Percentiles rank a stretch among this genome's conserved stretches.
These are phyloP conservation scores for Blastobotrys niveus DNA, from an alignment of 1,139 yeast genomes.

Conservation along the genomic window DNA sequence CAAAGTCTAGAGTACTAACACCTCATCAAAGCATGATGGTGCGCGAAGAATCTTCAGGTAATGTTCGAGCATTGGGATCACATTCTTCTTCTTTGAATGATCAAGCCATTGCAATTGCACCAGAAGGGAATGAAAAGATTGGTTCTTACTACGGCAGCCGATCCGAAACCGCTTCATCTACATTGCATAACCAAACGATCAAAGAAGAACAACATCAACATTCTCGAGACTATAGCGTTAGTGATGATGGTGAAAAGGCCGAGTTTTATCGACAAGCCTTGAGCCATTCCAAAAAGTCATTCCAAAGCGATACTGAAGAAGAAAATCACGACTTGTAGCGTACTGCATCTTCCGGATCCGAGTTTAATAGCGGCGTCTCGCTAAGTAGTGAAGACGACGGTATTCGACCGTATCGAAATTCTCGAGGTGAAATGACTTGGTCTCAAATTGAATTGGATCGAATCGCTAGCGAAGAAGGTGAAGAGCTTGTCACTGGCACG, in stretches of 20 bases:
- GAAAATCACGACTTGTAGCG: constrained; percentile 9
- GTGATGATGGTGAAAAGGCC: constrained; percentile 1
- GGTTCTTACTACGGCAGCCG: constrained; percentile 1
- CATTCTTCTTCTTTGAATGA: constrained; percentile 23
- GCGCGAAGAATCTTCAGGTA: constrained; percentile 23
- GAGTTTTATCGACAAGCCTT: constrained; percentile 12
- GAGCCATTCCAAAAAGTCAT: constrained; percentile 12
- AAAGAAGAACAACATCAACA: constrained; percentile 3
- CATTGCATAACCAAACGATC: not conserved
- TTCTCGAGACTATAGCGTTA: not conserved
- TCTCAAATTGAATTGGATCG: constrained; percentile 21
- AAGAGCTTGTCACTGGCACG: constrained; percentile 6
- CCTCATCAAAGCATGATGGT: constrained; percentile 24
- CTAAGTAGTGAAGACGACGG: constrained; percentile 19
- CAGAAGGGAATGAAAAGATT: constrained; percentile 1
- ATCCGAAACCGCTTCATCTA: not conserved
- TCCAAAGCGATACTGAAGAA: constrained; percentile 14
- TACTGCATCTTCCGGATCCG: constrained; percentile 17
- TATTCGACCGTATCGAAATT: constrained; percentile 32
- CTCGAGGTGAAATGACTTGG: constrained; percentile 34
- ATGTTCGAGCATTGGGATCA: constrained; percentile 23
- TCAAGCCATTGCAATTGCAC: constrained; percentile 3
- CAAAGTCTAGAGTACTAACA: constrained; percentile 25
- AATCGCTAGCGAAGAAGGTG: constrained; percentile 8
- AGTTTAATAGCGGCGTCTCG: not conserved